Evolutionary conservation across 2,329 filamentous ascomycete genomes (phyloP).

Genomic region (Verticillium dahliae): DNA sequence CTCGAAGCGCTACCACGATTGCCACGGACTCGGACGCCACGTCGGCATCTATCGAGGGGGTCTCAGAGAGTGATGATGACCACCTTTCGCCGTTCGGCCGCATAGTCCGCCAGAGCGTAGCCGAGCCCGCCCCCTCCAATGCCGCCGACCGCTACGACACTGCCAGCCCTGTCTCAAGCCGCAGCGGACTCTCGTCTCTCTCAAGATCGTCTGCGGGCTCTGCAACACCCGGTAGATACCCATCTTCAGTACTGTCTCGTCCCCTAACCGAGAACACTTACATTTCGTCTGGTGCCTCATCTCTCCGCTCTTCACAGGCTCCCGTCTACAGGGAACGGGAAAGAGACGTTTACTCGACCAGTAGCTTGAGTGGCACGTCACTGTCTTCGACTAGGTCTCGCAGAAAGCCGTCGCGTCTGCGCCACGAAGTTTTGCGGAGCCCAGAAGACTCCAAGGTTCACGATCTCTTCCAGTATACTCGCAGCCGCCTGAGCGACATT

Average conservation of each 20-base stretch:
- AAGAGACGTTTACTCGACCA: constrained; percentile 51
- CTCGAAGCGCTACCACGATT: constrained; percentile 38
- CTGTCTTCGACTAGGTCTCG: constrained; percentile 40
- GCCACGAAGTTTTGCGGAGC: constrained; percentile 74
- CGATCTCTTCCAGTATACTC: constrained; percentile 83
- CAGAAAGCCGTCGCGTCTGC: constrained; percentile 57
- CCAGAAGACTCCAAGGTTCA: constrained; percentile 48
- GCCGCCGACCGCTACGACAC: constrained; percentile 53
- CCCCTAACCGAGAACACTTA: constrained; percentile 58
- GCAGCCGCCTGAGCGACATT: constrained; percentile 73
- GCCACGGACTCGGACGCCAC: constrained; percentile 46
- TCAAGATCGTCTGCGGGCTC: constrained; percentile 50
- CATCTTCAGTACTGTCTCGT: constrained; percentile 44
- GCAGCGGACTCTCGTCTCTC: constrained; percentile 53
- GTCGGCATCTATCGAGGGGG: constrained; percentile 48
- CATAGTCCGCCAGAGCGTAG: constrained; percentile 64
- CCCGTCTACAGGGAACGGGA: constrained; percentile 18
- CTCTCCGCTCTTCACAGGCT: constrained; percentile 33
- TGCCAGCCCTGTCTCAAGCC: constrained; percentile 59
- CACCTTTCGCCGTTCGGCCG: constrained; percentile 70
- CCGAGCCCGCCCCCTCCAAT: constrained; percentile 51
- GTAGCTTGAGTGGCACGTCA: constrained; percentile 41
- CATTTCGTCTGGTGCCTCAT: constrained; percentile 58
- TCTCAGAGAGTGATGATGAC: constrained; percentile 73
- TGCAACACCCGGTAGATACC: constrained; percentile 41